These are phyloP conservation scores for Cylindrodendrum hubeiense DNA, from an alignment of 2,329 filamentous ascomycete genomes.

Conservation along the genomic window DNA sequence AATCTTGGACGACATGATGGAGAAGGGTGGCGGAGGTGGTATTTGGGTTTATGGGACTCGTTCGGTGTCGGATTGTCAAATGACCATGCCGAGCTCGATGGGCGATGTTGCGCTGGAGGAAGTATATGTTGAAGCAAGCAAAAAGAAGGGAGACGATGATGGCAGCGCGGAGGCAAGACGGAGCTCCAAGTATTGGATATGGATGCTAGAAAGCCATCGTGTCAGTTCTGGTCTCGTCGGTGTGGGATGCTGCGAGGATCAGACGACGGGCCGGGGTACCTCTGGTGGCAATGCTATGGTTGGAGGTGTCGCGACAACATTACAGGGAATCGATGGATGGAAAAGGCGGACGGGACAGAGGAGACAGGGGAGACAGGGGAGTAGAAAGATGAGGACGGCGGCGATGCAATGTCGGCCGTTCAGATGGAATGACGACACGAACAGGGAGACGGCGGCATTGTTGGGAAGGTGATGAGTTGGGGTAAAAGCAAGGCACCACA, in stretches of 20 bases:
- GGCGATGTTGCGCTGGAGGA: neutral
- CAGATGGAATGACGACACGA: constrained; percentile 19
- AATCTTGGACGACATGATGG: constrained; percentile 45
- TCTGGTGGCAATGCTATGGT: constrained; percentile 22
- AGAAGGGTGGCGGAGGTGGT: neutral
- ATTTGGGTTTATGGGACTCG: neutral
- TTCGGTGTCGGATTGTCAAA: neutral
- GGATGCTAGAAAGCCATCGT: constrained; percentile 15
- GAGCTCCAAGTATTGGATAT: constrained; percentile 3
- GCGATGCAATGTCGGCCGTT: constrained; percentile 16
- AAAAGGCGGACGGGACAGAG: neutral
- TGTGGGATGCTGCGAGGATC: constrained; percentile 31
- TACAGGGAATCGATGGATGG: constrained; percentile 2
- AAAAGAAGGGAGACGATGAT: neutral
- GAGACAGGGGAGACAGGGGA: neutral
- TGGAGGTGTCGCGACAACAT: constrained; percentile 23
- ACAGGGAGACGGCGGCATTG: constrained; percentile 1
- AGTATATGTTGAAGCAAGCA: neutral
- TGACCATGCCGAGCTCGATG: neutral
- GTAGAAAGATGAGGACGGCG: constrained; percentile 27
- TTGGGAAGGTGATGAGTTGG: constrained; percentile 2
- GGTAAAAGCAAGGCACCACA: constrained; percentile 11
- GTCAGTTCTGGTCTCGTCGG: constrained; percentile 28
- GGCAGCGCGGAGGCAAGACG: neutral
- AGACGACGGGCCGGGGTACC: constrained; percentile 39